A percentile compares a stretch with the other conserved stretches of the same genome.
phyloP scores from a whole-genome alignment of 1,284 basidiomycete species.

The Ganoderma lingzhi region DNA sequence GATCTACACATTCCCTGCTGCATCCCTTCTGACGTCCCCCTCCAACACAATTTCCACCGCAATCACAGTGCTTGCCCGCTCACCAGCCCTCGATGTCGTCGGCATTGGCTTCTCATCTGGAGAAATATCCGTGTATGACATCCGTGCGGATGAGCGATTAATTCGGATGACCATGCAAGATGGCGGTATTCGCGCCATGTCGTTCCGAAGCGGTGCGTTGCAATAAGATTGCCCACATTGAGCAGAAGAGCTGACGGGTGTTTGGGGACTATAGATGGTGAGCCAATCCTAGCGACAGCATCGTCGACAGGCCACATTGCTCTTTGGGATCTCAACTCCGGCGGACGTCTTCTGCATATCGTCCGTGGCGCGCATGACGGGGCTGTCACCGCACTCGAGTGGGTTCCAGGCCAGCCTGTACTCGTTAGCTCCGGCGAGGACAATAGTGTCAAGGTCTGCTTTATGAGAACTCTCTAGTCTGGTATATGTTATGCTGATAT shows the following conservation, averaged over 20 bases:
- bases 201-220: conserved; percentile 86
- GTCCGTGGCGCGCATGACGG: conserved; percentile 89
- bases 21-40: conserved; percentile 57
- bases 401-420: conserved; percentile 91
- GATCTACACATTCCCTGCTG: conserved; percentile 68
- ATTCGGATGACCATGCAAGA: conserved; percentile 92
- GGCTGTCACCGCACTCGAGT: conserved; percentile 81
- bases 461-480: not conserved
- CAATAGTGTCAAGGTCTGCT: conserved; percentile 87
- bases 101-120: conserved; percentile 92
- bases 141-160: conserved; percentile 88
- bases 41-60: conserved; percentile 52
- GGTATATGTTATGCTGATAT: not conserved
- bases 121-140: conserved; percentile 89
- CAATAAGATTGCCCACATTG: not conserved
- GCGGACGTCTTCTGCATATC: conserved; percentile 84
- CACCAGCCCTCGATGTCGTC: conserved; percentile 95
- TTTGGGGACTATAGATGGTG: conserved; percentile 65
- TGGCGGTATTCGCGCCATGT: conserved; percentile 77
- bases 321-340: conserved; percentile 89
- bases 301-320: conserved; percentile 90
- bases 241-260: conserved; percentile 7
- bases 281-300: conserved; percentile 85
- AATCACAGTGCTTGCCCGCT: conserved; percentile 87
- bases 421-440: conserved; percentile 90